Evolutionary conservation across 2,329 filamentous ascomycete species (phyloP).

Genomic region (Pseudogymnoascus sp.): DNA sequence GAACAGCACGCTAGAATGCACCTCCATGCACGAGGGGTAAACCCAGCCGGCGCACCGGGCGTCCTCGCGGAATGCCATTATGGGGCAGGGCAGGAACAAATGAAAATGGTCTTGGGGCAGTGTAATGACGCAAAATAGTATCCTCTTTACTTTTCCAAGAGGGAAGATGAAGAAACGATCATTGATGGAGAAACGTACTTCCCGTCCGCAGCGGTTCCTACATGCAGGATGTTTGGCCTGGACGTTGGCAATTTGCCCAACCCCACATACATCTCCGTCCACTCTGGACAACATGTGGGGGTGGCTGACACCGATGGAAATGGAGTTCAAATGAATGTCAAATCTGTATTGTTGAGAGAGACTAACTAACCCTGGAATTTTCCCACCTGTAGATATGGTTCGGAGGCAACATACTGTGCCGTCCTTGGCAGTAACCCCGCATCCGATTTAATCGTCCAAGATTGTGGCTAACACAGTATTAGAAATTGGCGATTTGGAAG

Average conservation of each 20-base stretch:
- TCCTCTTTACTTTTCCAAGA: neutral
- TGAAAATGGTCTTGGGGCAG: neutral
- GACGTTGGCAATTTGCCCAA: neutral
- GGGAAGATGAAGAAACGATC: neutral
- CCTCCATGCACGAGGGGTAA: neutral
- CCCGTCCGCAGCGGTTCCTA: neutral
- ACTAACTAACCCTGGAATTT: neutral
- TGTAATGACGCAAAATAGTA: neutral
- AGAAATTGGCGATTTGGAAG: neutral
- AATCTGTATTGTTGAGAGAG: neutral
- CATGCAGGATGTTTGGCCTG: neutral
- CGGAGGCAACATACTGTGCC: neutral
- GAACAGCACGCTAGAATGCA: neutral
- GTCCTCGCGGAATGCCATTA: neutral
- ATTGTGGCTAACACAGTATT: neutral
- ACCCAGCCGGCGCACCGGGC: neutral
- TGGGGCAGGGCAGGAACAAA: neutral
- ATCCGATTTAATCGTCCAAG: neutral
- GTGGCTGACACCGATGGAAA: neutral
- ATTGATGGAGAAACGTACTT: constrained; percentile 7
- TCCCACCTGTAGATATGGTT: neutral
- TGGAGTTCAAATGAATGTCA: neutral
- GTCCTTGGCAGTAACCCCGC: neutral
- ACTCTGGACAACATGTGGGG: neutral
- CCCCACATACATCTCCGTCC: neutral